Base-by-base conservation (phyloP, 345 rosid species). In the Lumnitzera racemosa region DNA sequence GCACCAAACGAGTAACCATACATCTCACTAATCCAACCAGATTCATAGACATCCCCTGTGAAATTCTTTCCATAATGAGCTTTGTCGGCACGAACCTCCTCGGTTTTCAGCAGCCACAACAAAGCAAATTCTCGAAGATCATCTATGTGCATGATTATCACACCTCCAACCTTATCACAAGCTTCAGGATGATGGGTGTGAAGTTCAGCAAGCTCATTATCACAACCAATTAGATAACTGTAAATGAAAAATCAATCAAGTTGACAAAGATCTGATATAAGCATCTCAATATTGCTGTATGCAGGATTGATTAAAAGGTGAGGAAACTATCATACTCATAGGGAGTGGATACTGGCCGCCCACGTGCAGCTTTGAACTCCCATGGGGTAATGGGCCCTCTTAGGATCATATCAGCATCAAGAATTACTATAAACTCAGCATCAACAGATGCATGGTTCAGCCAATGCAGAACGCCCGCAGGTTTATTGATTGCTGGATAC, bases 21-120 rank as follows among this genome's bases (percentile, higher is more conserved):
- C 99, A 94, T 94, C 73, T 94, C 99, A 64, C 97, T 90, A 64
- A 94, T 94, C 99, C 99, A 94, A 54, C 99, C 99, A 50, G 97
- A 86, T 60, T 76, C 75, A 67, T 79, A 94, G 74, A 90, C 72
- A 67, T 94, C 99, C 59, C 99, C 99, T 1, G 99, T 86, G 73
- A 94, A 70, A 68, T 94, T 88, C 71, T 78, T 83, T 13, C 84
- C 83, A 61, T 90, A 94, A 79, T 94, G 99, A 67, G 81, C 96
- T 81, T 74, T 94, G 74, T 94, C 99, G 12, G 97, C 95, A 31
- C 96, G 83, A 46, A 94, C 96, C 84, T 94, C 97, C 76, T 94
- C 95, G 2, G 99, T 80, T 80, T 94, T 94, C 55, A 81, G 99
- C 84, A 94, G 61, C 99, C 97, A 94, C 53, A 82, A 76, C 75